Evolutionary conservation across 805 yeast species (phyloP).

Genomic region (Candida rishiriensis): DNA sequence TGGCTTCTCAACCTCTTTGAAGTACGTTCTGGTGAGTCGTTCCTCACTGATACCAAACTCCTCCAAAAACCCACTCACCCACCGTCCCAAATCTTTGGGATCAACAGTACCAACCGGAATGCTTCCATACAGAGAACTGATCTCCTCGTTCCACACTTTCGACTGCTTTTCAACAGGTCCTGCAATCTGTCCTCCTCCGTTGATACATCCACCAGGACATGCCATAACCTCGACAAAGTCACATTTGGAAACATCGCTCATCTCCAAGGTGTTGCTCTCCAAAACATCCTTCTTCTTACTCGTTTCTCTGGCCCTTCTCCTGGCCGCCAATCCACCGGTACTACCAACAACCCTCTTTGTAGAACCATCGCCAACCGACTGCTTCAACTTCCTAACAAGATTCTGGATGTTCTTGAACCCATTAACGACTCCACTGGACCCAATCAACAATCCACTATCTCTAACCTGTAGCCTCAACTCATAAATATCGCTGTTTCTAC

Average conservation of each 20-base stretch:
- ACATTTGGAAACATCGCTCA: constrained; percentile 59
- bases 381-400: constrained; percentile 75
- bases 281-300: constrained; percentile 12
- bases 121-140: constrained; percentile 31
- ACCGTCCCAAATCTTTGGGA: constrained; percentile 18
- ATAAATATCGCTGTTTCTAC: constrained; percentile 72
- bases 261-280: constrained; percentile 11
- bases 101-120: constrained; percentile 22
- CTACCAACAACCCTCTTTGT: neutral
- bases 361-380: constrained; percentile 18
- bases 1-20: constrained; percentile 48
- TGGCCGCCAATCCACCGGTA: constrained; percentile 34
- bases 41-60: constrained; percentile 28
- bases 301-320: constrained; percentile 38
- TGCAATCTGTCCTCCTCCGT: constrained; percentile 90
- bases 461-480: constrained; percentile 57
- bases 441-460: constrained; percentile 35
- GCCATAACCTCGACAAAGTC: constrained; percentile 96
- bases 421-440: constrained; percentile 65
- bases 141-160: constrained; percentile 42
- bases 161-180: constrained; percentile 33
- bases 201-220: constrained; percentile 95
- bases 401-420: constrained; percentile 96
- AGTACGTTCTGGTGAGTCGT: constrained; percentile 42
- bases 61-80: constrained; percentile 32